Conservation (phyloP, 106 monocot genomes). For the Triglochin maritima region DNA sequence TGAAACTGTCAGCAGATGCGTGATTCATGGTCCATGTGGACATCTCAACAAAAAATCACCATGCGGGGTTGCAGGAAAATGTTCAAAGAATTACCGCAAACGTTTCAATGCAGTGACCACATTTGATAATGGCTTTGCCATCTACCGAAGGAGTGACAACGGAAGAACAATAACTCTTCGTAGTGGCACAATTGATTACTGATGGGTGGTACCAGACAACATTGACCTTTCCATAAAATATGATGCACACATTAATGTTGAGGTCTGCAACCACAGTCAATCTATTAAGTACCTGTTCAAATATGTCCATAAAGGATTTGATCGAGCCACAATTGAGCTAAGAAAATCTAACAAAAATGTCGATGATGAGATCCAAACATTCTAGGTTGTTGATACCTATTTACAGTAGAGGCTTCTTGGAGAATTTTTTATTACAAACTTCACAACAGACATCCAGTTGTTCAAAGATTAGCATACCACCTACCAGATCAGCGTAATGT, state of each 20-base stretch:
- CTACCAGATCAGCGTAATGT: neutral
- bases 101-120: neutral
- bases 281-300: neutral
- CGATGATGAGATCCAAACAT: neutral
- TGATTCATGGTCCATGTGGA: constrained; percentile 16
- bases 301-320: constrained; percentile 2
- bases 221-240: neutral
- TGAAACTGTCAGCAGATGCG: neutral
- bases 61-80: constrained; percentile 10
- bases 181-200: neutral
- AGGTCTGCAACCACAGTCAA: neutral
- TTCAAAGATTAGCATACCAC: neutral
- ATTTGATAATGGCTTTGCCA: constrained; percentile 5
- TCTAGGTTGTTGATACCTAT: neutral
- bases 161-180: neutral
- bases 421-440: neutral
- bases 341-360: neutral
- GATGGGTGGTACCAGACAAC: neutral
- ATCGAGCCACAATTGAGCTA: neutral
- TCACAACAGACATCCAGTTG: neutral
- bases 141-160: constrained; percentile 9
- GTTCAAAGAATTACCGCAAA: constrained; percentile 16
- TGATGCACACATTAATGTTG: constrained; percentile 2
- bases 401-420: neutral
- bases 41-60: neutral